Base-by-base conservation (phyloP, 371 early-diverging fungal genomes). In the Capillidium rhysosporum region DNA sequence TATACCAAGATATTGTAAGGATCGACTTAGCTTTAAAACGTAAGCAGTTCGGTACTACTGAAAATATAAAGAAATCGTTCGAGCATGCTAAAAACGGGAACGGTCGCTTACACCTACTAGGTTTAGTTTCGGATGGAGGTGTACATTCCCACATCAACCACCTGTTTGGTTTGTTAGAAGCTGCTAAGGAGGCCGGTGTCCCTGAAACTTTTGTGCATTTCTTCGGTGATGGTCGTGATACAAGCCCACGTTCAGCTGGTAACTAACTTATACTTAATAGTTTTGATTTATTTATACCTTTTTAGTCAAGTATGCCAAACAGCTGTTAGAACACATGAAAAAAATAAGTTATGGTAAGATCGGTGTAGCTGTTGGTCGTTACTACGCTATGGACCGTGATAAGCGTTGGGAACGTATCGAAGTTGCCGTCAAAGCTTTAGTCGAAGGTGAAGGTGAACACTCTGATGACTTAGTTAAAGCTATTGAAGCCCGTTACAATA, bases 331-430 rank as follows among this genome's bases (percentile, higher is more conserved):
- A 48, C 75, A 74, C 54, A 64, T 81, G 52, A 61, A 75, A 23
- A 62, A 69, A 46, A 43, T 63, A 38, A 51, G 68, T 4, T 93
- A 89, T 66, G 97, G 95, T 57, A 76, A 72, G 60, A 56, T 99
- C 21, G 97, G 92, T 31, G 91, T 94, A 38, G 76, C 98, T 40
- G 75, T 80, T 20, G 99, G 99, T 29, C 80, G 99, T 54, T 99
- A 96, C 80, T 99, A 97, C 67, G 93, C 98, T 56, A 99, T 99
- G 99, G 99, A 99, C 69, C 86, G 99, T 67, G 99, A 99, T 74
- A 94, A 93, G 79, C 86, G 98, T 59, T 92, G 96, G 90, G 98
- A 98, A 70, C 84, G 99, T 61, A 70, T 96, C 56, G 75, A 92
- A 75, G 60, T 89, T 48, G 97, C 98, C 38, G 87, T 87, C 61